Evolutionary conservation across 2,329 filamentous ascomycete genomes (phyloP), one percentile per base, ranked within the genome.

Genomic region (Grosmannia serpens): DNA sequence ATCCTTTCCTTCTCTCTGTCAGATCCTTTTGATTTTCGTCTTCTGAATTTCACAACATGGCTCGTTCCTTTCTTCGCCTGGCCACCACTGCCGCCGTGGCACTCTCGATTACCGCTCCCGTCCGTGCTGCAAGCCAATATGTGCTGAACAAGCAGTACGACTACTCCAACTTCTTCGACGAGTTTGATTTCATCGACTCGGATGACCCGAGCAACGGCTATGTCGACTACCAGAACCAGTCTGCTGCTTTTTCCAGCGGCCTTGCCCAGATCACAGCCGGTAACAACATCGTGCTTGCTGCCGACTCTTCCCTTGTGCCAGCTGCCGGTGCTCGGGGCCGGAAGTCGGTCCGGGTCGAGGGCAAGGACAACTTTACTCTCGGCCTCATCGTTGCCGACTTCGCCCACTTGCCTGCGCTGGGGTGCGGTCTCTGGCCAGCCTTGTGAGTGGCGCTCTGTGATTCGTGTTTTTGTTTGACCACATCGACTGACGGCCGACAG

Each of bases 391-490:
- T 91, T 50, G 75, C 85, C 51, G 83, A 89, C 66, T 81, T 90
- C 63, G 76, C 73, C 17, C 86, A 90, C 65, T 83, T 91, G 72
- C 87, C 87, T 33, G 76, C 74, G 58, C 76, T 78, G 11, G 73
- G 77, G 50, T 90, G 87, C 64, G 87, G 88, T 55, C 77, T 80
- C 9, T 91, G 87, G 87, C 87, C 87, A 4, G 85, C 86, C 72
- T 77, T 86, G 77, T 82, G 73, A 70, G 73, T 66, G 0, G 4
- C 8, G 17, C 41, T 26, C 29, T 15, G 5, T 17, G 1, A 13
- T 26, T 4, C 22, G 9, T 8, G 5, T 2, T 17, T 11, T 35
- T 22, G 15, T 22, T 27, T 51, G n/a, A n/a, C n/a, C 7, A 20
- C 11, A n/a, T 11, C n/a, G 10, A 31, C 31, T 53, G 9, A 35